A percentile compares a stretch with the other conserved stretches of the same genome.
Evolutionary conservation across 192 early-diverging fungal species (phyloP).

Genomic region (Backusella tuberculispora): DNA sequence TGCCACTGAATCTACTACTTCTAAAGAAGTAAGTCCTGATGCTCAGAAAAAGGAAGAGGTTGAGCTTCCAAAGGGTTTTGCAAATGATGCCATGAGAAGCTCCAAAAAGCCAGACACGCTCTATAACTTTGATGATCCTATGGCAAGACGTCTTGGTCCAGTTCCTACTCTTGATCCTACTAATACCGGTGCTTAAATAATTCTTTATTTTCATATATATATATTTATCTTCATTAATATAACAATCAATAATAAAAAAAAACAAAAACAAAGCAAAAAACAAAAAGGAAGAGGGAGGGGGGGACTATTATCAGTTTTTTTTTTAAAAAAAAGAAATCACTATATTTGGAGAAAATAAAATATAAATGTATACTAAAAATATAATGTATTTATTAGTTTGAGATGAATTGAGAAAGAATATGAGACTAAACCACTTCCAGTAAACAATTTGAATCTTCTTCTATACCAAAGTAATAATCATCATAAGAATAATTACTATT

Average conservation of each 20-base stretch:
- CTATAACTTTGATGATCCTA: constrained; percentile 29
- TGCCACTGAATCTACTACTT: not conserved
- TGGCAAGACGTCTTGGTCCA: constrained; percentile 23
- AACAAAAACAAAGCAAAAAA: not conserved
- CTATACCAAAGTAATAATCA: not conserved
- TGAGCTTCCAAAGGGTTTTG: constrained; percentile 22
- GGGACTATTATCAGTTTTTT: not conserved
- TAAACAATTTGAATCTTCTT: constrained; percentile 1
- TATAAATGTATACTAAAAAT: not conserved
- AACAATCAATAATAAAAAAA: not conserved
- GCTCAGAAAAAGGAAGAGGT: not conserved
- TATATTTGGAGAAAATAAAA: not conserved
- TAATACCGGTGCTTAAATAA: constrained; percentile 25
- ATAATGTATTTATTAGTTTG: not conserved
- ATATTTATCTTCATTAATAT: not conserved
- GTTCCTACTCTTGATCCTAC: constrained; percentile 21
- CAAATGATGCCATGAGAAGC: constrained; percentile 23
- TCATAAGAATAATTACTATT: not conserved
- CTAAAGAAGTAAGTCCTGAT: not conserved
- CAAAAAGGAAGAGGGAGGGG: too few relatives aligned
- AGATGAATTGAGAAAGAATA: not conserved
- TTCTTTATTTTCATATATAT: not conserved
- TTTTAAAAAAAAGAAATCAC: not conserved
- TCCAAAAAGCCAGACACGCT: constrained; percentile 13
- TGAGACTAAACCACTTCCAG: not conserved